A percentile compares a stretch with the other conserved stretches of the same genome.
Conservation (phyloP, 371 early-diverging fungal genomes). For the Syncephalis plumigaleata region DNA sequence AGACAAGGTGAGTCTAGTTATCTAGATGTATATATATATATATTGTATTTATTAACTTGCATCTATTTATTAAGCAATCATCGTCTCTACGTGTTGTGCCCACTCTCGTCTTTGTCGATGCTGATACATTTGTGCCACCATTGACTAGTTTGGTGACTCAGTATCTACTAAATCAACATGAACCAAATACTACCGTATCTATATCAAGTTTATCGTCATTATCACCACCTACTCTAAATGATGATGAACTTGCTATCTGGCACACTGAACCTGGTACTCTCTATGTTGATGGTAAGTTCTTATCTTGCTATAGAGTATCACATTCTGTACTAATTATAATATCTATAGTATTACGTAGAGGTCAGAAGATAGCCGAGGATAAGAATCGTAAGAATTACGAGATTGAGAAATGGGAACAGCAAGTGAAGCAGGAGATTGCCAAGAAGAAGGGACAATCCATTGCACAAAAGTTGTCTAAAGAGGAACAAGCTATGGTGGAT, state of each 20-base stretch:
- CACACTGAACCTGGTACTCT: constrained; percentile 43
- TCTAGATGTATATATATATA: too few relatives aligned
- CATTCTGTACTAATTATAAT: too few relatives aligned
- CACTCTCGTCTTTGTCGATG: constrained; percentile 27
- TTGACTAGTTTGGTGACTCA: constrained; percentile 21
- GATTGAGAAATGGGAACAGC: constrained; percentile 72
- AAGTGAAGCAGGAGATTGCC: constrained; percentile 58
- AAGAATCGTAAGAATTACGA: constrained; percentile 32
- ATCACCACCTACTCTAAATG: constrained; percentile 22
- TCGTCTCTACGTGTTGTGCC: not conserved
- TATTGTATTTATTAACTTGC: too few relatives aligned
- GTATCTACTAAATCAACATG: constrained; percentile 9
- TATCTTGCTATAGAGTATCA: too few relatives aligned
- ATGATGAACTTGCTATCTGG: constrained; percentile 42
- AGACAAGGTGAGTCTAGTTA: too few relatives aligned
- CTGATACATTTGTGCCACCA: constrained; percentile 20
- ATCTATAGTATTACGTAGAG: constrained; percentile 8
- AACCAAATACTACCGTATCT: too few relatives aligned
- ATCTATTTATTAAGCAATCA: too few relatives aligned
- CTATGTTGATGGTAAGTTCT: constrained; percentile 16
- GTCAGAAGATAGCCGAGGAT: constrained; percentile 25
- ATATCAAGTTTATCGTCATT: too few relatives aligned
- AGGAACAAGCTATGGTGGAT: constrained; percentile 62
- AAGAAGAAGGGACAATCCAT: constrained; percentile 33
- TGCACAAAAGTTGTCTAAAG: constrained; percentile 47